Evolutionary conservation across 2,329 filamentous ascomycete species (phyloP), one percentile per base, ranked within the genome.

Genomic region (Rhexocercosporidium sp.): DNA sequence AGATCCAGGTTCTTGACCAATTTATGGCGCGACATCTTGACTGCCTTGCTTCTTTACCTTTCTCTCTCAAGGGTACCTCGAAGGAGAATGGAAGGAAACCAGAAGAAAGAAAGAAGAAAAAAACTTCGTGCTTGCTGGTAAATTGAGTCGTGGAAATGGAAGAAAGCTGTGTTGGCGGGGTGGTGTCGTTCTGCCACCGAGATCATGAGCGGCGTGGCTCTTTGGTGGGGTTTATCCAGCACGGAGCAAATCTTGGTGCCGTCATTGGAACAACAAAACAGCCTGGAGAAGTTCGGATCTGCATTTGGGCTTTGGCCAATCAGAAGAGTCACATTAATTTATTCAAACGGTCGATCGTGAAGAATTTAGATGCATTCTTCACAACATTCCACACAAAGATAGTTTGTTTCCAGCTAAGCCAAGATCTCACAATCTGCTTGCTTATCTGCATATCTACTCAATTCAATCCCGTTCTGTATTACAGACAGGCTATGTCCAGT

Each of bases 21-120:
- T 63, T 79, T 77, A 61, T 81, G 79, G 54, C 79, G 76, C 60
- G 79, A 81, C 79, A 81, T 81, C 11, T 64, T 76, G 66, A 5
- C 14, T 41, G 20, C 25, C n/a, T 18, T 14, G 16, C 4, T 39
- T 16, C 3, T 37, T 3, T 8, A n/a, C n/a, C n/a, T 8, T 8
- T 31, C 7, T 31, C 20, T 25, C 9, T 11, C n/a, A n/a, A n/a
- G 18, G n/a, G n/a, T 47, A 25, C 12, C n/a, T 18, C 41, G 14
- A n/a, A 12, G n/a, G 16, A 37, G 37, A 34, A 22, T 56, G 12
- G 27, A 31, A 56, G 4, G 16, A 29, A n/a, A n/a, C n/a, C n/a
- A 12, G n/a, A 6, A 37, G 37, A 34, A 22, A 37, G 12, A 16
- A 31, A 56, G 4, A 9, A 29, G 18, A 37, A 2, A 44, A 8